Base-by-base conservation (phyloP, 2,329 filamentous ascomycete genomes). In the Nothophaeocryptopus gaeumannii region DNA sequence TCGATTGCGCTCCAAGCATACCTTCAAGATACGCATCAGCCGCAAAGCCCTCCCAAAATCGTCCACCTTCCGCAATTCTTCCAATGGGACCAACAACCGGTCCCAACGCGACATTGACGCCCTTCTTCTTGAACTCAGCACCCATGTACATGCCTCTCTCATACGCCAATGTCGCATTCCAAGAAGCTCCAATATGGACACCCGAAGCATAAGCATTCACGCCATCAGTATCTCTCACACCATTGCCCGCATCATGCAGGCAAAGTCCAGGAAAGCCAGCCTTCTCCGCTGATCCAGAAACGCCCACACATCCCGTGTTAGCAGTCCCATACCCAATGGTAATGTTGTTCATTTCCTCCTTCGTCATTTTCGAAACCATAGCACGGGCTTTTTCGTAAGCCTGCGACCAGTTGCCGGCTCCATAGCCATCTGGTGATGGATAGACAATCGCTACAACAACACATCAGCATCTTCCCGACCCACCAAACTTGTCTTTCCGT, bases 21-120 rank as follows among this genome's bases (percentile, higher is more conserved):
- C 72, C 80, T 56, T 81, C 77, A 14, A 89, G 75, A 3, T 79
- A 80, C 0, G 86, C 85, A 63, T 90, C 86, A 1, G 78, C 71
- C 1, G 84, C 85, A 60, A 89, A 89, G 0, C 81, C 81, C 63
- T 90, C 86, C 85, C 85, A 89, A 60, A 80, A 86, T n/a, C 86
- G 78, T 2, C 66, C 66, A 12, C 83, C 85, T 41, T 81, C 77
- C 0, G 86, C 85, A 60, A 88, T 86, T 8, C 85, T 78, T 1
- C 86, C 86, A 2, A 89, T 66, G 1, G 86, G 80, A 0, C 85
- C 85, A 26, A 88, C 83, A 0, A 78, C 74, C 2, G 85, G 86
- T 0, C 85, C 86, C 4, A 89, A 74, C 53, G 81, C 83, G 47
- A 89, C 76, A 64, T 89, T 84, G 29, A 83, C 78, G 33, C 72